These are phyloP conservation scores for Hansenula sp. DNA, from an alignment of 1,139 yeast species.

Conservation along the genomic window DNA sequence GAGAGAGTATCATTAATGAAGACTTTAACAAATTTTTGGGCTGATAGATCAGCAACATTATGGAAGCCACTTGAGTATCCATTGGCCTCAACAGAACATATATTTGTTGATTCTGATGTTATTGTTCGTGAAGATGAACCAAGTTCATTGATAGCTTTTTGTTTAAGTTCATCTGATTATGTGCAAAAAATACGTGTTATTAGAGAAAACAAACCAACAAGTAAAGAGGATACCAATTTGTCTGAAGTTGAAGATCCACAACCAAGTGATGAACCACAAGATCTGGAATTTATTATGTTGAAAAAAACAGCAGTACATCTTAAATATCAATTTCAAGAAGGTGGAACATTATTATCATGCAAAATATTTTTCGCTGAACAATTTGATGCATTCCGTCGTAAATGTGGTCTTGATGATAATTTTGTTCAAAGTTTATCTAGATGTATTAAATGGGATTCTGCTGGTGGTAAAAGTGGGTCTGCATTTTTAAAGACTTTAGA, in stretches of 20 bases:
- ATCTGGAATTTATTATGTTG: conserved; percentile 65
- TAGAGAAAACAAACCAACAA: conserved; percentile 10
- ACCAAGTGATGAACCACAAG: conserved; percentile 10
- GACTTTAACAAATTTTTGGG: conserved; percentile 91
- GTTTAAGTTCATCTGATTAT: conserved; percentile 82
- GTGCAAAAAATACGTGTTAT: conserved; percentile 48
- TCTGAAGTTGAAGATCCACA: background rate
- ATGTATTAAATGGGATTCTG: conserved; percentile 92
- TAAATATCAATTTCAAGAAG: conserved; percentile 87
- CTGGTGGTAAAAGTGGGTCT: conserved; percentile 96
- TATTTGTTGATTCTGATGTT: conserved; percentile 91
- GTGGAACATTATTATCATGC: conserved; percentile 78
- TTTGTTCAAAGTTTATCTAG: conserved; percentile 88
- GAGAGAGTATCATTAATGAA: conserved; percentile 78
- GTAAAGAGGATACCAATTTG: background rate
- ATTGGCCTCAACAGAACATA: conserved; percentile 73
- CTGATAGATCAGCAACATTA: conserved; percentile 90
- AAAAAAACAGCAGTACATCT: conserved; percentile 86
- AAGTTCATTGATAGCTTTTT: conserved; percentile 88
- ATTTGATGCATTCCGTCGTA: conserved; percentile 85
- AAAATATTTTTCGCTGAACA: conserved; percentile 95
- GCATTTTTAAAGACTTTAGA: conserved; percentile 90
- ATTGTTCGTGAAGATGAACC: conserved; percentile 97
- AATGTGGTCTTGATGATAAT: conserved; percentile 73
- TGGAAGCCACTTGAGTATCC: conserved; percentile 95